phyloP scores from a whole-genome alignment of 2,329 filamentous ascomycete genomes.

The Hirsutella thompsonii region DNA sequence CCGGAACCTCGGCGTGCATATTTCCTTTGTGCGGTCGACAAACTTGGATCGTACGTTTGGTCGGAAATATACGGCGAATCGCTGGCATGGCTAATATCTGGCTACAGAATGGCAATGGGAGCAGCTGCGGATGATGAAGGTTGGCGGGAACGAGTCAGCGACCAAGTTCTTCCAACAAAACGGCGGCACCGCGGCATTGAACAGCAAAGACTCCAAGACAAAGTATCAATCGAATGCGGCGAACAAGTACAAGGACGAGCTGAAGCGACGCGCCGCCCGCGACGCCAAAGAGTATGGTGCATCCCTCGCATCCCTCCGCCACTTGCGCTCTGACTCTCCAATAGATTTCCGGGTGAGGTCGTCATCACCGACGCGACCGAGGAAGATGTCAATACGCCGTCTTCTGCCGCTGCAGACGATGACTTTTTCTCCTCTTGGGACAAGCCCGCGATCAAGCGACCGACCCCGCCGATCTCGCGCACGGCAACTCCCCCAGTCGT shows the following conservation, averaged over 20 bases:
- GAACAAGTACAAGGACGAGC: slow-evolving; percentile 94
- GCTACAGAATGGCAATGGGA: slow-evolving; percentile 91
- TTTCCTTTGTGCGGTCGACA: slow-evolving; percentile 96
- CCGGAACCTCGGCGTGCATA: slow-evolving; percentile 94
- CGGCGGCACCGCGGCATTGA: slow-evolving; percentile 82
- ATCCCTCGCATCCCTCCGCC: neutral
- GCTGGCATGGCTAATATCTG: neutral
- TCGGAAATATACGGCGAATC: neutral
- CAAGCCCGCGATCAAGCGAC: slow-evolving; percentile 91
- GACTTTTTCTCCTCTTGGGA: slow-evolving; percentile 99
- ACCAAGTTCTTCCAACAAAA: slow-evolving; percentile 98
- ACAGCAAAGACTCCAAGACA: slow-evolving; percentile 91
- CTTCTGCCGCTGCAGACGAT: slow-evolving; percentile 75
- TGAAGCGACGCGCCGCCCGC: slow-evolving; percentile 70
- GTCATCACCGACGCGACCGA: slow-evolving; percentile 65
- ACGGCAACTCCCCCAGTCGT: slow-evolving; percentile 74
- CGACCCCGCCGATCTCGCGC: slow-evolving; percentile 84
- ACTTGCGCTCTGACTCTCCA: slow-evolving; percentile 11
- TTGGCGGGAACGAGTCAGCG: slow-evolving; percentile 93
- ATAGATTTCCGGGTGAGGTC: slow-evolving; percentile 73
- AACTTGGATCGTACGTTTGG: slow-evolving; percentile 81
- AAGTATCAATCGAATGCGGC: slow-evolving; percentile 95
- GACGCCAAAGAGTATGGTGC: slow-evolving; percentile 72
- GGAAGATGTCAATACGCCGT: slow-evolving; percentile 57
- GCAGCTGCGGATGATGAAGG: slow-evolving; percentile 93